Evolutionary conservation across 2,329 filamentous ascomycete species (phyloP), one percentile per base, ranked within the genome.

Genomic region (Xylaria sp.): DNA sequence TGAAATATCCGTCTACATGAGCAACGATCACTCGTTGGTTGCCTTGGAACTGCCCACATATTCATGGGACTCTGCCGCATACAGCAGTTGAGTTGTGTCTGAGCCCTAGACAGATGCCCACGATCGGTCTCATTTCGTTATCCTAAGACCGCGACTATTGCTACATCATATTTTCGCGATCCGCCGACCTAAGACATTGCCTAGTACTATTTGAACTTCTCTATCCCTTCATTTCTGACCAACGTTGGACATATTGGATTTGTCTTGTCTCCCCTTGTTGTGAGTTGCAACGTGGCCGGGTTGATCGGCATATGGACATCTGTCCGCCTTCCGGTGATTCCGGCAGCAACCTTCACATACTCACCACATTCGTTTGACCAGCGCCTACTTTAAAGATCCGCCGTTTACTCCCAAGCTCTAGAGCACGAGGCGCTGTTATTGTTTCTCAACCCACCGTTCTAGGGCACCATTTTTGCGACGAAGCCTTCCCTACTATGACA

Each of bases 221-320:
- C 25, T 22, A 49, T 65, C 55, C 49, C 22, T 66, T 68, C 63
- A 44, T 65, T 67, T 68, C 54, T 64, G 27, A 51, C 59, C 67
- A 39, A 38, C 56, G 68, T 70, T 58, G 50, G 62, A 65, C 69
- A 67, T 63, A 57, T 47, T 55, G 63, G 39, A 69, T 68, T 63
- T 63, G 57, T 61, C 56, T 66, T 58, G 68, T 70, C 62, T 69
- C 71, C 59, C 63, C 45, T 54, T 68, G 51, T 44, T 63, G 38
- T 44, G 53, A 66, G 66, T 63, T 69, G 71, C 68, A 64, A 70
- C 62, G 59, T 64, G 49, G 67, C 58, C 53, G 65, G 62, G 70
- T n/a, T 70, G 67, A 70, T 69, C 72, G 69, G 70, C 70, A 72
- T 67, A 53, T 67, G 71, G 60, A 69, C 64, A 71, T 61, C 56